phyloP scores from a whole-genome alignment of 2,329 filamentous ascomycete species.

The Dactylellina drechsleri region DNA sequence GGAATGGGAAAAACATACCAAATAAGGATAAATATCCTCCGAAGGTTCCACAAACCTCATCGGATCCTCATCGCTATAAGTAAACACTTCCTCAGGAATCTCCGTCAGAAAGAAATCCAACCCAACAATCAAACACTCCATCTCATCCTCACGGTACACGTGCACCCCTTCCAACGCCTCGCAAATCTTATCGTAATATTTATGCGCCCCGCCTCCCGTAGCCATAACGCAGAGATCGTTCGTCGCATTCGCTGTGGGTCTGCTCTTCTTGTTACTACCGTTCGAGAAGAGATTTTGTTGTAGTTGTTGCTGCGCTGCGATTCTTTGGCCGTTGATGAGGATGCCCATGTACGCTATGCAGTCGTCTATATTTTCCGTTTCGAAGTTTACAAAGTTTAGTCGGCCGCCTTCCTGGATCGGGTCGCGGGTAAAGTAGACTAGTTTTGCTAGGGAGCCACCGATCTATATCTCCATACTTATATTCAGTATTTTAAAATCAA shows the following conservation, averaged over 20 bases:
- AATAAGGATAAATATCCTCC: constrained; percentile 91
- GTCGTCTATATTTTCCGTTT: constrained; percentile 92
- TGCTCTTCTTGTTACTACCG: background rate
- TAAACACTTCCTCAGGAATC: constrained; percentile 96
- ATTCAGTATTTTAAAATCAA: background rate
- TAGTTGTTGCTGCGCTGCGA: constrained; percentile 62
- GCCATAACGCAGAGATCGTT: constrained; percentile 90
- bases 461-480: constrained; percentile 75
- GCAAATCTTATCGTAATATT: constrained; percentile 92
- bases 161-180: constrained; percentile 80
- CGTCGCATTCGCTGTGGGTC: constrained; percentile 77
- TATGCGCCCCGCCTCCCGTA: constrained; percentile 93
- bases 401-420: constrained; percentile 77
- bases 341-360: constrained; percentile 87
- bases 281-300: background rate
- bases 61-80: constrained; percentile 87
- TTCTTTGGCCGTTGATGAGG: constrained; percentile 82
- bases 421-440: constrained; percentile 96
- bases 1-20: constrained; percentile 64
- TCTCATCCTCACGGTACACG: constrained; percentile 92
- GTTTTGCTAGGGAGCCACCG: constrained; percentile 91
- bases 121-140: constrained; percentile 98
- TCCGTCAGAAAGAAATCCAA: constrained; percentile 69
- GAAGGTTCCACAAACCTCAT: constrained; percentile 85
- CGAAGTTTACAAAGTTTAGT: constrained; percentile 94